These are phyloP conservation scores for Acorus calamus DNA, from an alignment of 106 monocot genomes.

Conservation along the genomic window DNA sequence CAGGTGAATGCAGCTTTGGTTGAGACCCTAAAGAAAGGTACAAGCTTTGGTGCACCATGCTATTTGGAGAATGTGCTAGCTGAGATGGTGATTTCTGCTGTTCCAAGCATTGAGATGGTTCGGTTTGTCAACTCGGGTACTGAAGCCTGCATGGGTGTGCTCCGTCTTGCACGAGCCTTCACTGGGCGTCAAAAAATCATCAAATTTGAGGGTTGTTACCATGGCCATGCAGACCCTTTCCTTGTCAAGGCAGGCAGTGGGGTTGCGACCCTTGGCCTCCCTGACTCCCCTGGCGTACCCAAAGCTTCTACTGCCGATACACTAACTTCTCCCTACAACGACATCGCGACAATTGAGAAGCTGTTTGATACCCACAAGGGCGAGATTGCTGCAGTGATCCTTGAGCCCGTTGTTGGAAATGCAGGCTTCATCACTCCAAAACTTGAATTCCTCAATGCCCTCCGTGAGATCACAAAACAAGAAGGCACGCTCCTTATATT, in stretches of 20 bases:
- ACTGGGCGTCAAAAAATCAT: conserved; percentile 65
- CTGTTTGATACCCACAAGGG: conserved; percentile 58
- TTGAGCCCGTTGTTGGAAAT: conserved; percentile 93
- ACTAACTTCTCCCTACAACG: conserved; percentile 77
- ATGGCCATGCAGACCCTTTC: conserved; percentile 82
- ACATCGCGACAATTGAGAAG: conserved; percentile 37
- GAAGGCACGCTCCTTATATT: conserved; percentile 70
- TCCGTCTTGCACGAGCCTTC: conserved; percentile 82
- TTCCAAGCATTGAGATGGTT: conserved; percentile 92
- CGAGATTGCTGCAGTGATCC: conserved; percentile 77
- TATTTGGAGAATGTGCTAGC: conserved; percentile 60
- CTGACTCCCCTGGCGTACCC: conserved; percentile 91
- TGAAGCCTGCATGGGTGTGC: conserved; percentile 92
- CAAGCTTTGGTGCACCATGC: conserved; percentile 94
- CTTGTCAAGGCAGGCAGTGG: conserved; percentile 93
- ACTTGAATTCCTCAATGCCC: conserved; percentile 39
- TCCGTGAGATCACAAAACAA: conserved; percentile 54
- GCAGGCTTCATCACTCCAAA: conserved; percentile 77
- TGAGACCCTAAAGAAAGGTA: conserved; percentile 81
- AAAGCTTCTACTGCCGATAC: conserved; percentile 58
- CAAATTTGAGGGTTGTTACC: conserved; percentile 94
- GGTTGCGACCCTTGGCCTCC: conserved; percentile 89
- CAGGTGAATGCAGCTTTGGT: conserved; percentile 88
- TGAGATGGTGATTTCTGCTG: conserved; percentile 79
- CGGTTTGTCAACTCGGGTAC: conserved; percentile 95